Conservation (phyloP, 371 early-diverging fungal species). For the Mortierella polycephala region DNA sequence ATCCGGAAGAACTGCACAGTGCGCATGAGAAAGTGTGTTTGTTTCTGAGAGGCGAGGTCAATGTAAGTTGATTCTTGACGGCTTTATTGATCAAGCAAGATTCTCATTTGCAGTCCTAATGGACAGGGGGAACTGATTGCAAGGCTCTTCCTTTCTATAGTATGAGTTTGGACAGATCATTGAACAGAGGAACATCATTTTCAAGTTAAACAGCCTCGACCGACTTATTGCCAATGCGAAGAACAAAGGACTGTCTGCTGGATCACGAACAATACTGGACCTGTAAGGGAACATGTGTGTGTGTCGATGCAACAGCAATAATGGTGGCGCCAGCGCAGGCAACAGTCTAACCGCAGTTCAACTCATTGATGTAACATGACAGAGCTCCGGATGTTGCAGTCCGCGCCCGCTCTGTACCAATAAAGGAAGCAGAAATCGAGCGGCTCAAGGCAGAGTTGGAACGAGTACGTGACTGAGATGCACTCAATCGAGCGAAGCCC, state of each 20-base stretch:
- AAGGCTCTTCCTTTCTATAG: slow-evolving; percentile 7
- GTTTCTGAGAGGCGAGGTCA: slow-evolving; percentile 39
- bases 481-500: too few species aligned
- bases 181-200: slow-evolving; percentile 37
- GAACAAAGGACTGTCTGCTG: slow-evolving; percentile 38
- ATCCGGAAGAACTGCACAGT: slow-evolving; percentile 25
- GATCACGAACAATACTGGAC: slow-evolving; percentile 33
- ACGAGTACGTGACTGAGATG: slow-evolving; percentile 13
- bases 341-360: background rate
- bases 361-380: background rate
- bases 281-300: slow-evolving; percentile 17
- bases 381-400: slow-evolving; percentile 46
- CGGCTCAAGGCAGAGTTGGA: slow-evolving; percentile 45
- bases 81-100: background rate
- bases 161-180: slow-evolving; percentile 51
- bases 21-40: slow-evolving; percentile 47
- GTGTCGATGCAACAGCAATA: background rate
- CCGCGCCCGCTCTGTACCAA: slow-evolving; percentile 43
- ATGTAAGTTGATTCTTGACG: slow-evolving; percentile 9
- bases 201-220: slow-evolving; percentile 47
- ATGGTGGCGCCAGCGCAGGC: background rate
- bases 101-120: background rate
- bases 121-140: background rate
- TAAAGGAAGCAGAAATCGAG: slow-evolving; percentile 48
- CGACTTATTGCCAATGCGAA: slow-evolving; percentile 38